Percentiles rank a stretch among this genome's conserved stretches.
Conservation (phyloP, 768 basidiomycete genomes). For the Boletales sp. region DNA sequence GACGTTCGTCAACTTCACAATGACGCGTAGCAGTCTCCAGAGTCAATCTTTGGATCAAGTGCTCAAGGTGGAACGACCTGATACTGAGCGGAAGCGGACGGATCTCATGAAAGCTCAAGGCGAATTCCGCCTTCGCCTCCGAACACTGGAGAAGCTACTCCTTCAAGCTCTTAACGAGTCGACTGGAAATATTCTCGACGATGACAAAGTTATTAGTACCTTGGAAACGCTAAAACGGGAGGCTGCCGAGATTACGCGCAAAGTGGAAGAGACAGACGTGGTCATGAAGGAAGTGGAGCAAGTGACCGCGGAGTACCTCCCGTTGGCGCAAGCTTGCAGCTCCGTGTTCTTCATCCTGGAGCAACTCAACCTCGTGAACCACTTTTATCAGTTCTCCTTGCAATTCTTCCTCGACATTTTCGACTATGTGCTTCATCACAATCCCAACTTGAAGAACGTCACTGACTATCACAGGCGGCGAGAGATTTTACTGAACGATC, state of each 20-base stretch:
- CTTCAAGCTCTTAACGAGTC: constrained; percentile 96
- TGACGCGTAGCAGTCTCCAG: constrained; percentile 98
- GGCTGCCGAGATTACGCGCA: constrained; percentile 92
- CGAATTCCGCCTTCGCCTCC: constrained; percentile 90
- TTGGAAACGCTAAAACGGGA: constrained; percentile 94
- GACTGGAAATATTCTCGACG: constrained; percentile 93
- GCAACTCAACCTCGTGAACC: constrained; percentile 89
- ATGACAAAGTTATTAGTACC: constrained; percentile 97
- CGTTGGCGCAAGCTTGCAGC: constrained; percentile 93
- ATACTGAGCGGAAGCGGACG: constrained; percentile 91
- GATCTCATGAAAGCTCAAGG: constrained; percentile 98
- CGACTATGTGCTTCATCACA: constrained; percentile 88
- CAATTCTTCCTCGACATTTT: constrained; percentile 99
- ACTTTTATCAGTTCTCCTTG: constrained; percentile 98
- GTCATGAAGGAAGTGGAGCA: constrained; percentile 96
- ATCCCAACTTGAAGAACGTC: constrained; percentile 82
- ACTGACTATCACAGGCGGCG: constrained; percentile 71
- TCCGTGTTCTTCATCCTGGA: constrained; percentile 96
- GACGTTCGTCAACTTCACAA: constrained; percentile 94
- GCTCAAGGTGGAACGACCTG: constrained; percentile 93
- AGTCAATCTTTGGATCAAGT: constrained; percentile 98
- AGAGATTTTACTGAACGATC: constrained; percentile 77
- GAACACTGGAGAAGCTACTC: constrained; percentile 88
- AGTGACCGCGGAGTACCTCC: constrained; percentile 92
- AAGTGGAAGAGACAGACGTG: constrained; percentile 94